Evolutionary conservation across 129 eudicot genomes (phyloP).

Genomic region (Chrysanthemum makinoi): DNA sequence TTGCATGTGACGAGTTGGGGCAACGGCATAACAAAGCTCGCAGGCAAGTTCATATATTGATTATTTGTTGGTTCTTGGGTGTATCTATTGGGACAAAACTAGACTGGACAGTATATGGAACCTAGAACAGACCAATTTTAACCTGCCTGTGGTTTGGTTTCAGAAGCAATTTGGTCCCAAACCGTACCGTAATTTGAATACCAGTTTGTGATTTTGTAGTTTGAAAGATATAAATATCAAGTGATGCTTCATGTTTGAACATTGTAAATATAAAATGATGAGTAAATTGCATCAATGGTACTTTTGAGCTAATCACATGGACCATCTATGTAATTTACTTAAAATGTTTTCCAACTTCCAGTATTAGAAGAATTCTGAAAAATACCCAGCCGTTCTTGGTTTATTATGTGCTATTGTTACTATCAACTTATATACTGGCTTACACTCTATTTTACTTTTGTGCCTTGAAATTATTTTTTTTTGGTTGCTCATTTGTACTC

Average conservation of each 20-base stretch:
- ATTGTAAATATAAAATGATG: too few relatives aligned
- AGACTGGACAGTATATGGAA: neutral
- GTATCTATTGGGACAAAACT: neutral
- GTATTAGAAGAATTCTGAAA: neutral
- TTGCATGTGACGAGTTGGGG: slow-evolving; percentile 42
- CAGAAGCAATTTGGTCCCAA: too few relatives aligned
- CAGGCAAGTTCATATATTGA: slow-evolving; percentile 35
- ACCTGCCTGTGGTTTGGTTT: too few relatives aligned
- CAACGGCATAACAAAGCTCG: slow-evolving; percentile 65
- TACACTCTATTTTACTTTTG: neutral
- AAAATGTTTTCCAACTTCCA: too few relatives aligned
- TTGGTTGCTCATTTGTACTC: neutral
- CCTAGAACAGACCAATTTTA: neutral
- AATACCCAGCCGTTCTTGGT: neutral
- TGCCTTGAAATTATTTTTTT: neutral
- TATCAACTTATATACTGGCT: neutral
- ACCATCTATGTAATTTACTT: too few relatives aligned
- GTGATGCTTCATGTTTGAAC: too few relatives aligned
- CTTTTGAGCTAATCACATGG: too few relatives aligned
- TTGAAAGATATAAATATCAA: too few relatives aligned
- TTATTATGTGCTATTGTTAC: neutral
- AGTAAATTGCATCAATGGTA: too few relatives aligned
- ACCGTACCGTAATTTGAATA: too few relatives aligned
- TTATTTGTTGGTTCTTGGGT: neutral
- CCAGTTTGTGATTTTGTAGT: too few relatives aligned